Percentiles rank a stretch among this genome's conserved stretches.
phyloP scores from a whole-genome alignment of 257 asterid genomes.

The Penstemon davidsonii region DNA sequence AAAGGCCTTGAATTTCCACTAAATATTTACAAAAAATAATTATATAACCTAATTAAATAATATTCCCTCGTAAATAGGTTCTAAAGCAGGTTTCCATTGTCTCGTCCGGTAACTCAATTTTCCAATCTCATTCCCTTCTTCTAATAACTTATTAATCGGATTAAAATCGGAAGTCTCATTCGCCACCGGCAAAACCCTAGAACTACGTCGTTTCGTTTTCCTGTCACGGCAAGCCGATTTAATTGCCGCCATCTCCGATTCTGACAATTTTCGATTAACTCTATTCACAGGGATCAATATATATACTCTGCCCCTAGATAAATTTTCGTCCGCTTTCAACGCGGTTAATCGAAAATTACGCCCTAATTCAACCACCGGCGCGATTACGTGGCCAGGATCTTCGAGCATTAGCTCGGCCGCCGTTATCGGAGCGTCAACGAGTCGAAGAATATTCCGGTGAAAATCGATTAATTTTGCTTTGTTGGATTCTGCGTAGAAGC shows the following conservation, averaged over 20 bases:
- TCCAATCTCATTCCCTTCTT: constrained; percentile 21
- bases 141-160: constrained; percentile 9
- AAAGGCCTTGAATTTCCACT: not conserved
- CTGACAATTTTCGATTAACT: constrained; percentile 34
- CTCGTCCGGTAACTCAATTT: constrained; percentile 21
- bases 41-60: not conserved
- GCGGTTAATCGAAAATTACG: constrained; percentile 32
- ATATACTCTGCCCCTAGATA: constrained; percentile 30
- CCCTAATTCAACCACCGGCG: constrained; percentile 23
- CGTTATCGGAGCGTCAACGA: constrained; percentile 33
- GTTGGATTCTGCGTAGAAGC: constrained; percentile 26
- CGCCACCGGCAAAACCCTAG: constrained; percentile 37
- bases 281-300: constrained; percentile 35
- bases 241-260: constrained; percentile 38
- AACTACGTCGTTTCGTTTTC: constrained; percentile 35
- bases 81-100: constrained; percentile 49
- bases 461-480: constrained; percentile 39
- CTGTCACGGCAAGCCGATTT: constrained; percentile 21
- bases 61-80: constrained; percentile 41
- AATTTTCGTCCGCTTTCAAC: constrained; percentile 44
- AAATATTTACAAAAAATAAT: not conserved
- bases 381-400: constrained; percentile 37
- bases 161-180: constrained; percentile 16
- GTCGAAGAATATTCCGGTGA: constrained; percentile 25
- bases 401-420: constrained; percentile 50